These are phyloP conservation scores for Diaporthe sp. DNA, from an alignment of 2,329 filamentous ascomycete species.

Conservation along the genomic window DNA sequence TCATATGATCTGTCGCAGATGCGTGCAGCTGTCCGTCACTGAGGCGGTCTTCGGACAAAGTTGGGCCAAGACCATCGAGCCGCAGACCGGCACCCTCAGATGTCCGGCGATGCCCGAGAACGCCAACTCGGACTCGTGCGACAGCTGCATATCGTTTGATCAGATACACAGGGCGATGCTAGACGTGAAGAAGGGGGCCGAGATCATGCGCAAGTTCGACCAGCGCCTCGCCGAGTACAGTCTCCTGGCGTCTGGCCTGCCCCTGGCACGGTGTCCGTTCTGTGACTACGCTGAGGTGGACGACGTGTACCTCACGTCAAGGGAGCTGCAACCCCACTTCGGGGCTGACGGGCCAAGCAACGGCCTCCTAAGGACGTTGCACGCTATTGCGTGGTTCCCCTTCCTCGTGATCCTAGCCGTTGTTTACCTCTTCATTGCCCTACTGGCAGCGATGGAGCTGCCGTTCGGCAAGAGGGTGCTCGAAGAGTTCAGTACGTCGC, in stretches of 20 bases:
- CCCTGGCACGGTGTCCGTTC: slow-evolving; percentile 87
- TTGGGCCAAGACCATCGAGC: slow-evolving; percentile 85
- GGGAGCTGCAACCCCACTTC: slow-evolving; percentile 67
- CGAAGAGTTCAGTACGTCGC: slow-evolving; percentile 67
- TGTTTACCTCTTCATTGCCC: slow-evolving; percentile 59
- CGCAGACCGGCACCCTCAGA: slow-evolving; percentile 78
- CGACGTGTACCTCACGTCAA: slow-evolving; percentile 74
- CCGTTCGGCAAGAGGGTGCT: slow-evolving; percentile 57
- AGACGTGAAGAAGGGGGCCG: slow-evolving; percentile 75
- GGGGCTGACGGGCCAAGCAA: slow-evolving; percentile 64
- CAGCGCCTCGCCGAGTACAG: slow-evolving; percentile 82
- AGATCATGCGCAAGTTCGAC: slow-evolving; percentile 82
- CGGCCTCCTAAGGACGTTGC: slow-evolving; percentile 59
- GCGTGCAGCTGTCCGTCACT: slow-evolving; percentile 83
- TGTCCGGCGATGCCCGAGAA: slow-evolving; percentile 80
- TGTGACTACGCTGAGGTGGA: slow-evolving; percentile 93
- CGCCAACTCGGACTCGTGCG: slow-evolving; percentile 69
- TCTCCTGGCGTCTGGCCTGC: slow-evolving; percentile 78
- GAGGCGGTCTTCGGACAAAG: slow-evolving; percentile 95
- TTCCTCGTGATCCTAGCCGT: slow-evolving; percentile 67
- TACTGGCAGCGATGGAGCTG: slow-evolving; percentile 58
- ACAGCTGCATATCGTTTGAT: slow-evolving; percentile 77
- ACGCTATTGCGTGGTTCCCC: slow-evolving; percentile 67
- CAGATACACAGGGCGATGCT: slow-evolving; percentile 80
- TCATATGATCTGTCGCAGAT: slow-evolving; percentile 84